Conservation (phyloP, 345 rosid species). For the Eucalyptus fibrosa region DNA sequence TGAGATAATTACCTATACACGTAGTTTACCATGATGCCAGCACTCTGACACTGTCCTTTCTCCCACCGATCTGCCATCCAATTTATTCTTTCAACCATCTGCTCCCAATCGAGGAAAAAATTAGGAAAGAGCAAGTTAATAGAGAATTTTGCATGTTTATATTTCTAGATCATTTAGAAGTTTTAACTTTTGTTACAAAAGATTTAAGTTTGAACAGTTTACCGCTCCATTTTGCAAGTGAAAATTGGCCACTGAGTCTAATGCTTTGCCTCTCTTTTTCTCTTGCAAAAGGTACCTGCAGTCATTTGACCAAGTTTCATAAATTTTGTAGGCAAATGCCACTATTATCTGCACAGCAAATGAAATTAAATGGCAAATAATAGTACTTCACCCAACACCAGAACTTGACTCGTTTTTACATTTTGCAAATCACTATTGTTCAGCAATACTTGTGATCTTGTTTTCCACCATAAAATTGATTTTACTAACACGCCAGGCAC, state of each 20-base stretch:
- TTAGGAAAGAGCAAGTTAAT: no score
- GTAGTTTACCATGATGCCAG: no score
- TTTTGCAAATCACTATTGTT: not conserved
- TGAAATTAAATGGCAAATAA: not conserved
- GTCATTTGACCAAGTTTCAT: not conserved
- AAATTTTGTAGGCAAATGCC: not conserved
- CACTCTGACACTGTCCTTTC: no score
- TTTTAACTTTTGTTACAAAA: no score
- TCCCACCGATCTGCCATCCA: no score
- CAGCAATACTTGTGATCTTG: not conserved
- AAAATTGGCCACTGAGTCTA: slow-evolving; percentile 92
- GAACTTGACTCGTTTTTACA: not conserved
- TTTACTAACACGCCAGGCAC: not conserved
- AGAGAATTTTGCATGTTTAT: no score
- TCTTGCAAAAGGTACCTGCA: slow-evolving; percentile 77
- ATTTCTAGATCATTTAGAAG: no score
- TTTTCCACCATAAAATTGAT: not conserved
- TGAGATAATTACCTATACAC: no score
- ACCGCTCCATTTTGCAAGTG: slow-evolving; percentile 98
- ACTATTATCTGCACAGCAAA: not conserved
- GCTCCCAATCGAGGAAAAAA: no score
- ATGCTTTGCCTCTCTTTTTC: slow-evolving; percentile 92
- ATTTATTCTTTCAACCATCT: no score
- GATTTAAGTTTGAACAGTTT: not conserved
- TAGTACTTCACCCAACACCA: not conserved